Evolutionary conservation across 768 basidiomycete genomes (phyloP).

Genomic region (Gautieria morchelliformis): DNA sequence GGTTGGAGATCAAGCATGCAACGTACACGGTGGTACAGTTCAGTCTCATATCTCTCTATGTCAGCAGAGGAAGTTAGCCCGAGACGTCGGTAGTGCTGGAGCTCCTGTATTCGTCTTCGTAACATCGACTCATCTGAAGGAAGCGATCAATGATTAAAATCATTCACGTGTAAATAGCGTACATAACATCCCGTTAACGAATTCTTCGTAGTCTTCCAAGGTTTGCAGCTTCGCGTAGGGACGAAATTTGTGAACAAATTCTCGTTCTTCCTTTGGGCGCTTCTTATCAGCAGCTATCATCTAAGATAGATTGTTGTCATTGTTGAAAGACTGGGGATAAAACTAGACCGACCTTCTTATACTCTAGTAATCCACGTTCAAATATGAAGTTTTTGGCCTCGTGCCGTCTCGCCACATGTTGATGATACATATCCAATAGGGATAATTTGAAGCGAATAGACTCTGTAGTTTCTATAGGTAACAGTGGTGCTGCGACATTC

Average conservation of each 20-base stretch:
- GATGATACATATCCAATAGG: constrained; percentile 83
- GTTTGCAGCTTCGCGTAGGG: constrained; percentile 89
- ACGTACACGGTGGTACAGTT: constrained; percentile 64
- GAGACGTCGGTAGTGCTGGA: constrained; percentile 83
- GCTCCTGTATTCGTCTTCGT: constrained; percentile 79
- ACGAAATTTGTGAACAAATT: constrained; percentile 79
- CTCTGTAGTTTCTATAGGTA: constrained; percentile 73
- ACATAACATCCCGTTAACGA: constrained; percentile 88
- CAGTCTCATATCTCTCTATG: constrained; percentile 80
- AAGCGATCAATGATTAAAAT: not conserved
- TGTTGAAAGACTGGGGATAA: not conserved
- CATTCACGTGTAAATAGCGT: constrained; percentile 21
- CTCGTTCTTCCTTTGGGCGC: constrained; percentile 81
- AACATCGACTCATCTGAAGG: constrained; percentile 74
- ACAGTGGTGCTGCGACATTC: constrained; percentile 52
- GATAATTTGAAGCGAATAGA: constrained; percentile 85
- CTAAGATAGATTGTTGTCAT: constrained; percentile 30
- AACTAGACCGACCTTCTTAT: constrained; percentile 71
- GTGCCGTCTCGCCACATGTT: constrained; percentile 74
- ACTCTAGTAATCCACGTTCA: constrained; percentile 82
- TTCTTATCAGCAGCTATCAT: constrained; percentile 90
- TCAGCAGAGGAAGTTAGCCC: constrained; percentile 81
- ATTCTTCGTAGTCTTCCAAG: constrained; percentile 81
- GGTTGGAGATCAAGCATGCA: not conserved
- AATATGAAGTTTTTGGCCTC: constrained; percentile 87